These are phyloP conservation scores for Fusarium sp. DNA, from an alignment of 2,329 filamentous ascomycete species.

Conservation along the genomic window DNA sequence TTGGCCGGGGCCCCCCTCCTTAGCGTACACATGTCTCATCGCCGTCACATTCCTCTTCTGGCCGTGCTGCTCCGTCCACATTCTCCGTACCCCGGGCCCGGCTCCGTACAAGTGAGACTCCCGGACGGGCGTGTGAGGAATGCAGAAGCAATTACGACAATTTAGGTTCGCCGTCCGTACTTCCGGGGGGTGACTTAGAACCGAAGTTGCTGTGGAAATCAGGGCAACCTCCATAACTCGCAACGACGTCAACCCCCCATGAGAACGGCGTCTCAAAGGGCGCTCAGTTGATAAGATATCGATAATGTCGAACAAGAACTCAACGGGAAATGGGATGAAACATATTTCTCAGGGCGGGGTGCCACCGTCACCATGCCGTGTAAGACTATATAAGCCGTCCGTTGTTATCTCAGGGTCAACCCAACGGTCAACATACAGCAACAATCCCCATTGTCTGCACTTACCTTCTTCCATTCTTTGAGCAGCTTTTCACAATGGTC, in stretches of 20 bases:
- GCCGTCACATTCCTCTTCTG: constrained; percentile 43
- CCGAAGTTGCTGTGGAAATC: constrained; percentile 41
- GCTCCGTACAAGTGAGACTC: constrained; percentile 34
- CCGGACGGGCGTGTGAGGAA: constrained; percentile 41
- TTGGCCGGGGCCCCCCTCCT: constrained; percentile 17
- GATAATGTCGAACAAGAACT: constrained; percentile 7
- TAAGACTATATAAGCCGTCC: constrained; percentile 39
- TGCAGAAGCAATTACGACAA: constrained; percentile 38
- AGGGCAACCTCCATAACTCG: constrained; percentile 32
- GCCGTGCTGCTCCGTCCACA: constrained; percentile 38
- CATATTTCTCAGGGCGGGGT: constrained; percentile 28
- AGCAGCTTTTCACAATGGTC: constrained; percentile 18
- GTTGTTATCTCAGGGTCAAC: constrained; percentile 40
- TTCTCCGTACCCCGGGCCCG: constrained; percentile 42
- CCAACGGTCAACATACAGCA: constrained; percentile 27
- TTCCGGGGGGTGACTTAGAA: constrained; percentile 13
- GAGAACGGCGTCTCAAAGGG: constrained; percentile 17
- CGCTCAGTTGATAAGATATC: constrained; percentile 21
- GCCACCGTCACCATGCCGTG: constrained; percentile 29
- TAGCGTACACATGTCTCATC: constrained; percentile 34
- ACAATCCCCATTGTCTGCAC: constrained; percentile 36
- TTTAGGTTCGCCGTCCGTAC: constrained; percentile 16
- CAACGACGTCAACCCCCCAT: constrained; percentile 26
- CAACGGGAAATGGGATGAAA: constrained; percentile 23
- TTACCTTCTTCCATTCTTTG: constrained; percentile 4